These are phyloP conservation scores for Coemansia sp. DNA, from an alignment of 192 early-diverging fungal genomes.

Conservation along the genomic window DNA sequence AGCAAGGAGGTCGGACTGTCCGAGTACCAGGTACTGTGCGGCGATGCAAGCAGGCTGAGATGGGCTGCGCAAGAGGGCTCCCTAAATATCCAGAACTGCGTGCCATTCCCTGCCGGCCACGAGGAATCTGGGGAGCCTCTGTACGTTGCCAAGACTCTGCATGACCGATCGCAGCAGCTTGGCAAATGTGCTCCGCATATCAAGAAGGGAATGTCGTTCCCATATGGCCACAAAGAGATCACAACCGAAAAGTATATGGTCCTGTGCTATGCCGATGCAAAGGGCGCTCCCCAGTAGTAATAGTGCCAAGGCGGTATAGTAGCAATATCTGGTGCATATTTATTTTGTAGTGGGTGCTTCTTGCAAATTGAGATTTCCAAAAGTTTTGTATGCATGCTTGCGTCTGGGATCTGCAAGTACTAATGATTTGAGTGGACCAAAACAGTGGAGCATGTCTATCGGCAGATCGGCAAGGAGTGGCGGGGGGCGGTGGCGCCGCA, in stretches of 20 bases:
- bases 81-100: constrained; percentile 45
- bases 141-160: constrained; percentile 53
- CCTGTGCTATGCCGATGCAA: constrained; percentile 38
- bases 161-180: constrained; percentile 56
- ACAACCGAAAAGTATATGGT: constrained; percentile 49
- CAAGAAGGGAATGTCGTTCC: constrained; percentile 54
- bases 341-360: neutral
- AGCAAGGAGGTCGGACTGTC: constrained; percentile 58
- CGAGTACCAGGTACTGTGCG: constrained; percentile 66
- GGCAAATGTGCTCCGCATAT: constrained; percentile 59
- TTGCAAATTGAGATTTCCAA: neutral
- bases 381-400: neutral
- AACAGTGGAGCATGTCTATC: neutral
- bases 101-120: constrained; percentile 43
- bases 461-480: neutral
- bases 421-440: neutral
- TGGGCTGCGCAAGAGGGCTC: constrained; percentile 57
- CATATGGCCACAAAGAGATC: constrained; percentile 54
- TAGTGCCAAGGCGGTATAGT: neutral
- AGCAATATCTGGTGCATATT: neutral
- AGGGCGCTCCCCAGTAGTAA: neutral
- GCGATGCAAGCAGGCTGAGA: constrained; percentile 58
- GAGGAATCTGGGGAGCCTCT: constrained; percentile 55
- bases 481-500: neutral
- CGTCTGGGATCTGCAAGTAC: neutral